These are phyloP conservation scores for Trichoderma atrobrunneum DNA, from an alignment of 2,329 filamentous ascomycete species.

Conservation along the genomic window DNA sequence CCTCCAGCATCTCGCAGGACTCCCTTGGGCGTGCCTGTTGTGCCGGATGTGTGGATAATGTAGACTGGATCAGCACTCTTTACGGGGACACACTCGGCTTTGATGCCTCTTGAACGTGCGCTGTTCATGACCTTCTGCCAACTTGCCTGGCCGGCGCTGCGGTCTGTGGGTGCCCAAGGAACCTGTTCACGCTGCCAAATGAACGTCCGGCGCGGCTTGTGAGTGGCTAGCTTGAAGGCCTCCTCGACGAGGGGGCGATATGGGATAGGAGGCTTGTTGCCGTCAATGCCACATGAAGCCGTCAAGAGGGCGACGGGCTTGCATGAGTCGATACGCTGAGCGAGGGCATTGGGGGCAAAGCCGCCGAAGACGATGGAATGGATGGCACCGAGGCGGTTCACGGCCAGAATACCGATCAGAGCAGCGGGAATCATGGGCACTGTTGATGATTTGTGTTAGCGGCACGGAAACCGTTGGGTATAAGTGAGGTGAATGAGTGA, in stretches of 20 bases:
- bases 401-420: constrained; percentile 80
- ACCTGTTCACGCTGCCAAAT: constrained; percentile 82
- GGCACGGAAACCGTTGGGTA: too few relatives aligned
- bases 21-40: constrained; percentile 79
- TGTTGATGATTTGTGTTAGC: constrained; percentile 32
- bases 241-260: constrained; percentile 76
- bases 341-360: constrained; percentile 76
- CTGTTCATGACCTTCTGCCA: constrained; percentile 78
- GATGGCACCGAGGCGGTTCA: constrained; percentile 77
- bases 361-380: constrained; percentile 93
- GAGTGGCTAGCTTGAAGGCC: constrained; percentile 62
- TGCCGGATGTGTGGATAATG: constrained; percentile 85
- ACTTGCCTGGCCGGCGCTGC: constrained; percentile 66
- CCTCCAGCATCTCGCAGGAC: constrained; percentile 80
- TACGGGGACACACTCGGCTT: constrained; percentile 73
- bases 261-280: constrained; percentile 71
- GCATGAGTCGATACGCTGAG: constrained; percentile 84
- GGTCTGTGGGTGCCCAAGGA: constrained; percentile 68
- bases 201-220: constrained; percentile 71
- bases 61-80: constrained; percentile 78
- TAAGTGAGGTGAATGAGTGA: background rate
- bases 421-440: constrained; percentile 96
- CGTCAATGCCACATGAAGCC: constrained; percentile 89
- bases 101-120: constrained; percentile 63
- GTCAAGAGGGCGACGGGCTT: constrained; percentile 75